A percentile compares a stretch with the other conserved stretches of the same genome.
Evolutionary conservation across 768 basidiomycete genomes (phyloP).

Genomic region (Boletus subparvulus): DNA sequence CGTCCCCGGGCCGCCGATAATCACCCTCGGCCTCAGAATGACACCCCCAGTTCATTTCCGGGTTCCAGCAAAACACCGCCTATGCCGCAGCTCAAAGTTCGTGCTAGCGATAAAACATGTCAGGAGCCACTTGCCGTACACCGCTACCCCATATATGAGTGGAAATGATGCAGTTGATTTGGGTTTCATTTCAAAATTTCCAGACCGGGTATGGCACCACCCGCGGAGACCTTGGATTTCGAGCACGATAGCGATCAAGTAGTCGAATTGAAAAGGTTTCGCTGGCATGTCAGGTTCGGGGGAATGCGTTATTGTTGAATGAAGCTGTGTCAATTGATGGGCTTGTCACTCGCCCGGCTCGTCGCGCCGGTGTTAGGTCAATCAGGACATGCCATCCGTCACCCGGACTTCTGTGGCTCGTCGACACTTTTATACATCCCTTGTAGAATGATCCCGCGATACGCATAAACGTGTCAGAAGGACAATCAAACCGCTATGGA

Average conservation of each 20-base stretch:
- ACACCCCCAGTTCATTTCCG: slow-evolving; percentile 2
- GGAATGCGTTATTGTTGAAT: not conserved
- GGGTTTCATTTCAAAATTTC: slow-evolving; percentile 6
- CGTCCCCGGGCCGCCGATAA: not conserved
- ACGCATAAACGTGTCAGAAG: slow-evolving; percentile 2
- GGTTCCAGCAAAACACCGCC: slow-evolving; percentile 6
- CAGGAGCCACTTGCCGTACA: slow-evolving; percentile 5
- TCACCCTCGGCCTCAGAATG: not conserved
- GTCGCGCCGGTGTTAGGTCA: not conserved
- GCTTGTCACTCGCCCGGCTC: not conserved
- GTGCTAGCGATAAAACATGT: slow-evolving; percentile 3
- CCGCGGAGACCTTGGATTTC: slow-evolving; percentile 17
- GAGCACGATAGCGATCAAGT: not conserved
- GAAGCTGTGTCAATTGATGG: not conserved
- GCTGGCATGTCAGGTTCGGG: slow-evolving; percentile 1
- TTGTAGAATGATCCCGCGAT: slow-evolving; percentile 9
- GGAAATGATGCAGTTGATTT: not conserved
- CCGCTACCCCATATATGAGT: not conserved
- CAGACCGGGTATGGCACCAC: not conserved
- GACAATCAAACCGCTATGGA: not conserved
- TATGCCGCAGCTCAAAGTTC: not conserved
- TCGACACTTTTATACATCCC: not conserved
- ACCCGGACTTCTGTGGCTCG: not conserved
- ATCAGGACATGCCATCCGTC: not conserved
- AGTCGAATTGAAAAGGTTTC: not conserved